Evolutionary conservation across 2,329 filamentous ascomycete genomes (phyloP).

Genomic region (Raffaelea ambrosiae): DNA sequence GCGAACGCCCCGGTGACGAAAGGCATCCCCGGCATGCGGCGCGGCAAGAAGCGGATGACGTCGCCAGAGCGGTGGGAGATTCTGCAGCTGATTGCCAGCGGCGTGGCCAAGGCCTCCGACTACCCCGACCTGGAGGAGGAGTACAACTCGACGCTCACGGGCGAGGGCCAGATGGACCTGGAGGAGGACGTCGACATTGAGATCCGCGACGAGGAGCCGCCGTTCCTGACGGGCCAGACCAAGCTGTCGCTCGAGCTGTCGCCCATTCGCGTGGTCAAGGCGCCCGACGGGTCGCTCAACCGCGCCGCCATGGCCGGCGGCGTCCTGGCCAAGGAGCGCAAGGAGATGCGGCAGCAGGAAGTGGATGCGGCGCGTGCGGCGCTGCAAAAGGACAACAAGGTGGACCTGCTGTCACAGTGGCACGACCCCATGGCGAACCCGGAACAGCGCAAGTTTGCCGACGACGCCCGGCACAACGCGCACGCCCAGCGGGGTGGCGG

Average conservation of each 20-base stretch:
- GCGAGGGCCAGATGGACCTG: slow-evolving; percentile 80
- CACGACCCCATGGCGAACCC: slow-evolving; percentile 91
- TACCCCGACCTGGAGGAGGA: slow-evolving; percentile 94
- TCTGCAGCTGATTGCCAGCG: slow-evolving; percentile 88
- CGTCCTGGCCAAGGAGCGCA: slow-evolving; percentile 76
- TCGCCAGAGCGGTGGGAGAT: slow-evolving; percentile 98
- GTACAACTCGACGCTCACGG: slow-evolving; percentile 78
- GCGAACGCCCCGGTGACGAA: slow-evolving; percentile 40
- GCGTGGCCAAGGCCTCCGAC: slow-evolving; percentile 84
- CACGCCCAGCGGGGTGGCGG: slow-evolving; percentile 35
- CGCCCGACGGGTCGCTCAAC: slow-evolving; percentile 96
- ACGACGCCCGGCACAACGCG: slow-evolving; percentile 68
- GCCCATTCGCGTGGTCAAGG: slow-evolving; percentile 93
- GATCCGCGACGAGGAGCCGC: slow-evolving; percentile 90
- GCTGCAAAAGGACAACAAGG: slow-evolving; percentile 68
- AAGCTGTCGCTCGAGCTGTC: slow-evolving; percentile 93
- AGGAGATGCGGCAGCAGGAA: slow-evolving; percentile 83
- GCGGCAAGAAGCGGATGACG: slow-evolving; percentile 83
- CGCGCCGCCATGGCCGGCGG: slow-evolving; percentile 92
- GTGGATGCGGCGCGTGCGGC: slow-evolving; percentile 69
- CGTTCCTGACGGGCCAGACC: slow-evolving; percentile 90
- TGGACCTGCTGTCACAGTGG: slow-evolving; percentile 86
- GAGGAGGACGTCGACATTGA: slow-evolving; percentile 98
- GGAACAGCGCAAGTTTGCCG: slow-evolving; percentile 80
- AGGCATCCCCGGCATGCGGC: slow-evolving; percentile 14